phyloP scores from a whole-genome alignment of 2,329 filamentous ascomycete genomes.

The Pyrenophora graminea region DNA sequence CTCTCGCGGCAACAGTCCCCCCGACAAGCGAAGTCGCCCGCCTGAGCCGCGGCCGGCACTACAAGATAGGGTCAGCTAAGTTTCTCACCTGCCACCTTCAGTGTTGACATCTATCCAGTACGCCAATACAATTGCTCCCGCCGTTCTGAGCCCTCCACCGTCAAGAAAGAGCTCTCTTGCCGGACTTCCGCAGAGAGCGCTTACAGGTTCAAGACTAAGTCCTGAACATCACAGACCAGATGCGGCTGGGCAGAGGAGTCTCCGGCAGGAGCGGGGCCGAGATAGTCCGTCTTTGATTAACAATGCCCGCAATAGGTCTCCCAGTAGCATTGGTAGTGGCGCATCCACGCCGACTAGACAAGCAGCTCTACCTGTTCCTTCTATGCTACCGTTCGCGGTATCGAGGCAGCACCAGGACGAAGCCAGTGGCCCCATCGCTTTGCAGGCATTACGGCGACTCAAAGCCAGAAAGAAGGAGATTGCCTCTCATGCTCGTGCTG shows the following conservation, averaged over 20 bases:
- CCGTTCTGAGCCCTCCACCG: conserved; percentile 6
- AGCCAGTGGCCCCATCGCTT: not conserved
- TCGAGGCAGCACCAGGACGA: conserved; percentile 1
- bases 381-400: conserved; percentile 21
- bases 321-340: conserved; percentile 19
- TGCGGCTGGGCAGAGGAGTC: not conserved
- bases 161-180: conserved; percentile 19
- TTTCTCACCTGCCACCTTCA: not conserved
- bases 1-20: conserved; percentile 26
- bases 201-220: conserved; percentile 2
- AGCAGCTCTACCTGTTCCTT: conserved; percentile 24
- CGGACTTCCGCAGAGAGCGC: conserved; percentile 4
- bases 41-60: not conserved
- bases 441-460: conserved; percentile 12
- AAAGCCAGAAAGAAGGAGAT: conserved; percentile 10
- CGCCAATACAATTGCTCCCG: conserved; percentile 1
- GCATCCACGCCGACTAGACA: conserved; percentile 26
- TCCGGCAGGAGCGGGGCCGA: not conserved
- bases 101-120: conserved; percentile 12
- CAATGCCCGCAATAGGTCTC: conserved; percentile 2
- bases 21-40: conserved; percentile 20
- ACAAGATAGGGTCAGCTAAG: conserved; percentile 10
- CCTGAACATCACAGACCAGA: conserved; percentile 19
- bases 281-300: not conserved
- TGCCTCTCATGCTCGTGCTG: not conserved